Evolutionary conservation across 2,329 filamentous ascomycete species (phyloP), one percentile per base, ranked within the genome.

Genomic region (Neonectria sp.): DNA sequence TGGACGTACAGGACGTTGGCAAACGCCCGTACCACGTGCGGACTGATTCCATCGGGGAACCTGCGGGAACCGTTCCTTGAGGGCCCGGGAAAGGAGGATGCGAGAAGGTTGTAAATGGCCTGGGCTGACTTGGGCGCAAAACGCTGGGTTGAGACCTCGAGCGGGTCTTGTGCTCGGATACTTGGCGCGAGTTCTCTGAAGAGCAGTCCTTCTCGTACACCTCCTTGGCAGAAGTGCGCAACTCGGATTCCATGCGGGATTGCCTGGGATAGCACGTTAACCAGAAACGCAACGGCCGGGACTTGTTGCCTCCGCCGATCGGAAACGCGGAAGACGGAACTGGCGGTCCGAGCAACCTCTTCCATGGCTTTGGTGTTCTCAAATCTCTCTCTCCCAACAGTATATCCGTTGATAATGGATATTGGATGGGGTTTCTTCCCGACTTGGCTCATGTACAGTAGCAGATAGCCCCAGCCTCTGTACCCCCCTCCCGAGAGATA

Each of bases 291-390:
- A 11, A 68, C 67, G 1, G 67, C 67, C 9, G 67, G 67, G 40
- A 68, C 67, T 29, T 68, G 67, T 27, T 67, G 60, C 33, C 67
- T 56, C 9, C 67, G 57, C 24, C 63, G 63, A 56, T 67, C 63
- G 3, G 67, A 68, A 6, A 68, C 67, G 15, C 67, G 60, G 21
- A 68, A 68, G 15, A 67, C 60, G 24, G 67, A 53, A 60, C 67
- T 55, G 27, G 67, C 67, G 33, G 55, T 67, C n/a, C 64, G 63
- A 33, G 67, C 63, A 55, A 68, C 67, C 5, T 68, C 67, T 29
- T 67, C 63, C 67, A 68, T 60, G 4, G 67, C 67, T 6, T 63
- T 68, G 11, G 67, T 68, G 45, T 68, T 68, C 25, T 68, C 63
- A 7, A 68, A 68, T 3, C 63, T 60, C 29, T 60, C 29, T 7